Conservation (phyloP, 805 yeast genomes). For the Wickerhamomyces alni region DNA sequence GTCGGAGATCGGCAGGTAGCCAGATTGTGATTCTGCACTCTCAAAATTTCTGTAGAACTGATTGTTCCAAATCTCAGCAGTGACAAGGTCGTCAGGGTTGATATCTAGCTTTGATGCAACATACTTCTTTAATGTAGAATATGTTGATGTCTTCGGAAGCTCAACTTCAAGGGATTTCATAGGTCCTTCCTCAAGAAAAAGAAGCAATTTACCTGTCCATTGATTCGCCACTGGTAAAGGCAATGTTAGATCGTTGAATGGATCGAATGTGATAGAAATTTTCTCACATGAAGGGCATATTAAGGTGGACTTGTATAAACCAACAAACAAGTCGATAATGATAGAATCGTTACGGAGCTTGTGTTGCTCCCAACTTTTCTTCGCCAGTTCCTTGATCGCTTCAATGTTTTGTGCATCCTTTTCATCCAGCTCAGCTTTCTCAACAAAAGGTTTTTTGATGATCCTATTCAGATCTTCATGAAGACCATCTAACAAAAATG, state of each 20-base stretch:
- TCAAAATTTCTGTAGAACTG: slow-evolving; percentile 69
- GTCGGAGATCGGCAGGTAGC: slow-evolving; percentile 61
- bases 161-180: slow-evolving; percentile 63
- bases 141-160: slow-evolving; percentile 57
- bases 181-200: slow-evolving; percentile 52
- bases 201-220: slow-evolving; percentile 62
- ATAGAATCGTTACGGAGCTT: slow-evolving; percentile 77
- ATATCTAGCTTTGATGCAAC: slow-evolving; percentile 43
- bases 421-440: slow-evolving; percentile 75
- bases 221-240: slow-evolving; percentile 75
- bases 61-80: slow-evolving; percentile 58
- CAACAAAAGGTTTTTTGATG: slow-evolving; percentile 75
- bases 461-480: slow-evolving; percentile 92
- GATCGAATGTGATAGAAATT: slow-evolving; percentile 87
- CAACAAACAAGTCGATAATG: slow-evolving; percentile 81
- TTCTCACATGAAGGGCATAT: slow-evolving; percentile 81
- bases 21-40: slow-evolving; percentile 42
- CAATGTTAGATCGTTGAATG: slow-evolving; percentile 82
- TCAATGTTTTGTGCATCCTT: slow-evolving; percentile 48
- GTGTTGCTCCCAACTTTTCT: slow-evolving; percentile 76
- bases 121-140: slow-evolving; percentile 55
- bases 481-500: slow-evolving; percentile 79
- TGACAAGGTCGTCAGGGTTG: slow-evolving; percentile 34
- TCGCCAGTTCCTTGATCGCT: slow-evolving; percentile 59
- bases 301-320: slow-evolving; percentile 83